These are phyloP conservation scores for Trifolium repens DNA, from an alignment of 306 rosid species.

Conservation along the genomic window DNA sequence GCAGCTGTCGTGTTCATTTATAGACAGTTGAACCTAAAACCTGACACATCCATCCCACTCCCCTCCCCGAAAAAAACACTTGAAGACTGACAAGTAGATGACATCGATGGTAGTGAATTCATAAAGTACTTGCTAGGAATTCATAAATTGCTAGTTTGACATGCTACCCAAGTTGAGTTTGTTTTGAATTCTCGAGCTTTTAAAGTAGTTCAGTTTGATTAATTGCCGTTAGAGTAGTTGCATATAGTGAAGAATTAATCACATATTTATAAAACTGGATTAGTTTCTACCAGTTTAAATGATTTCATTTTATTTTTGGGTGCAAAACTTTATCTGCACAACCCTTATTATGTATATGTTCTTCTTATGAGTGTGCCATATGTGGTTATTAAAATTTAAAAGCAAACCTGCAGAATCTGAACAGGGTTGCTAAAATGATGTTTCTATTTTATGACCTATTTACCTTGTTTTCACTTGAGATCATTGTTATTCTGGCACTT, in stretches of 20 bases:
- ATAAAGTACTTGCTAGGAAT: background rate
- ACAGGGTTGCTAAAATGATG: background rate
- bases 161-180: background rate
- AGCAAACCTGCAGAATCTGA: background rate
- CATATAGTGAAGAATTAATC: background rate
- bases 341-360: background rate
- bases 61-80: background rate
- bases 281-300: background rate
- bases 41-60: background rate
- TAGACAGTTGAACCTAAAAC: background rate
- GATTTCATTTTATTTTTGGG: background rate
- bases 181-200: background rate
- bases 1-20: background rate
- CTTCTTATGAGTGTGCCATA: background rate
- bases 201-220: background rate
- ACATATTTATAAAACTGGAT: background rate
- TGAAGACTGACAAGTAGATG: background rate
- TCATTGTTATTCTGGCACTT: slow-evolving; percentile 19
- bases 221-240: background rate
- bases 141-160: background rate
- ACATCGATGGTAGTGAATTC: background rate
- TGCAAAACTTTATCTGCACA: background rate
- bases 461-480: background rate
- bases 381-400: slow-evolving; percentile 14
- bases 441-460: background rate